phyloP scores from a whole-genome alignment of 352 stramenopile genomes.

The Pythium periplocum region DNA sequence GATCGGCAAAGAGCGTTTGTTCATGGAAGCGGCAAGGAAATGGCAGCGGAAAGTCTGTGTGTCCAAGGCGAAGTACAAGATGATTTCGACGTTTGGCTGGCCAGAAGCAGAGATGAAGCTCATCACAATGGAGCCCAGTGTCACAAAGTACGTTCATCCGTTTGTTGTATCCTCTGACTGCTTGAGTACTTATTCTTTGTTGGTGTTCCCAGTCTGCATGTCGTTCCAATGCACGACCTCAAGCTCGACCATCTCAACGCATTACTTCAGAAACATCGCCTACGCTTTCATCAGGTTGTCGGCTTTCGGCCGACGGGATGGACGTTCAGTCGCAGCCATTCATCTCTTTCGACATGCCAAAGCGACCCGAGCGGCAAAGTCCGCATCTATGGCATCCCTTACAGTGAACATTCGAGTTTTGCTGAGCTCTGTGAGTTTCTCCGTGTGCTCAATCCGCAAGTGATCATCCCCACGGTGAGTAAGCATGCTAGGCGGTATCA shows the following conservation, averaged over 20 bases:
- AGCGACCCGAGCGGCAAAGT: conserved; percentile 79
- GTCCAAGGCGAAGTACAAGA: conserved; percentile 69
- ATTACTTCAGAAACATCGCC: conserved; percentile 58
- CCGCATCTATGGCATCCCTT: conserved; percentile 92
- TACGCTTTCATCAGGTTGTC: conserved; percentile 81
- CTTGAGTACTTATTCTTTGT: background rate
- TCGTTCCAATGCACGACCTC: conserved; percentile 91
- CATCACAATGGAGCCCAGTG: conserved; percentile 78
- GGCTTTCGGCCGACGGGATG: conserved; percentile 95
- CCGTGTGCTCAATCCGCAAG: conserved; percentile 74
- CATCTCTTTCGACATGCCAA: conserved; percentile 63
- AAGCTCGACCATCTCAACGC: conserved; percentile 87
- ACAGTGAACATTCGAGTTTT: conserved; percentile 97
- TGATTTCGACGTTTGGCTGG: conserved; percentile 88
- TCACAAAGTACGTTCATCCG: conserved; percentile 56
- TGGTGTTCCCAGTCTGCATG: conserved; percentile 63
- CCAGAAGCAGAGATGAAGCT: conserved; percentile 67
- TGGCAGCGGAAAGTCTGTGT: conserved; percentile 73
- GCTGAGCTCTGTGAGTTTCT: conserved; percentile 92
- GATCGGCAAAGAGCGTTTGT: conserved; percentile 97
- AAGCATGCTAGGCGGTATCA: conserved; percentile 4
- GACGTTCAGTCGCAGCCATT: conserved; percentile 67
- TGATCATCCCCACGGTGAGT: conserved; percentile 90
- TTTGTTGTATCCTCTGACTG: conserved; percentile 6
- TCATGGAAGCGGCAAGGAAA: conserved; percentile 89